These are phyloP conservation scores for Phaseolus coccineus DNA, from an alignment of 331 rosid genomes.

Conservation along the genomic window DNA sequence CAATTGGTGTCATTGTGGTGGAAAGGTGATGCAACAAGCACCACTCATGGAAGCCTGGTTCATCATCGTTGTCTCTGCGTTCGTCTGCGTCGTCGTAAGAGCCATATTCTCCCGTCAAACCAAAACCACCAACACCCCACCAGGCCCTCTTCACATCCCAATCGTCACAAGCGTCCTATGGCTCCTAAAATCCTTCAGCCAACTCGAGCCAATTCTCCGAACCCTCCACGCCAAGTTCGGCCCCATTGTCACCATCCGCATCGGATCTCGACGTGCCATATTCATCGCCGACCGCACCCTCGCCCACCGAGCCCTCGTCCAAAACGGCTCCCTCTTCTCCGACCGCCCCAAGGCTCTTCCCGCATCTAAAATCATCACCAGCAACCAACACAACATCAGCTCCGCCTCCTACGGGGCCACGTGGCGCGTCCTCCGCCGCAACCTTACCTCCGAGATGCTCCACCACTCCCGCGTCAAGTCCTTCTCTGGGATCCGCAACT, in stretches of 20 bases:
- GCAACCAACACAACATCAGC: conserved; percentile 57
- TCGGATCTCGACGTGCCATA: conserved; percentile 49
- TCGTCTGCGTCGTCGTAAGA: neutral
- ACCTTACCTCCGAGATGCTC: conserved; percentile 49
- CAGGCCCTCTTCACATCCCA: conserved; percentile 66
- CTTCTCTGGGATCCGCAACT: conserved; percentile 39
- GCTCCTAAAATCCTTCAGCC: conserved; percentile 45
- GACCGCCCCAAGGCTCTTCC: conserved; percentile 59
- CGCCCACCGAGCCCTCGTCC: conserved; percentile 64
- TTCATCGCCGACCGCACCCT: conserved; percentile 60
- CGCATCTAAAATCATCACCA: conserved; percentile 7
- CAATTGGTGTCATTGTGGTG: too few relatives aligned
- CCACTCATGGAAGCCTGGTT: conserved; percentile 2
- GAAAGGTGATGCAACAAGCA: too few relatives aligned
- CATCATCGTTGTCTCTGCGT: neutral
- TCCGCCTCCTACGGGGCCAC: conserved; percentile 59
- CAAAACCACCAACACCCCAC: conserved; percentile 48
- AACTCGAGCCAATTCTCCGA: conserved; percentile 48
- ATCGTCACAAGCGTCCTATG: conserved; percentile 42
- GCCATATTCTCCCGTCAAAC: neutral
- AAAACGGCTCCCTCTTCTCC: conserved; percentile 58
- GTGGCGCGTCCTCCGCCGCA: conserved; percentile 55
- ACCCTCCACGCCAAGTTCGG: conserved; percentile 55
- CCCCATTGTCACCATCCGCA: conserved; percentile 64
- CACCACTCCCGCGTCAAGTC: conserved; percentile 44